phyloP scores from a whole-genome alignment of 192 early-diverging fungal genomes.

The Coemansia sp. region DNA sequence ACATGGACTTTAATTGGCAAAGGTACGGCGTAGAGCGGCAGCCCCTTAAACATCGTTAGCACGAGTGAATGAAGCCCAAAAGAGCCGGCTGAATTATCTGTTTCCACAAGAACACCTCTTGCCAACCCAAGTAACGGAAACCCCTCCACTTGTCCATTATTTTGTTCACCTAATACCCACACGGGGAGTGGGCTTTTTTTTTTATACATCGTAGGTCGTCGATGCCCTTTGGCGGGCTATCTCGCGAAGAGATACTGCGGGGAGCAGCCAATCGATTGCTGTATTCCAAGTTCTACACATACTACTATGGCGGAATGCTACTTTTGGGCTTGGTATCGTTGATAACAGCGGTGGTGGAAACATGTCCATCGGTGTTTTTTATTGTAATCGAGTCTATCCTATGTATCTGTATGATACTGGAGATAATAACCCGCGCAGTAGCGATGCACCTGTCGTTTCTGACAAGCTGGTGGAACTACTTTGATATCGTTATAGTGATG shows the following conservation, averaged over 20 bases:
- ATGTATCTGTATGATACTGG: constrained; percentile 72
- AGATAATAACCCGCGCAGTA: constrained; percentile 62
- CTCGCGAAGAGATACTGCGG: constrained; percentile 53
- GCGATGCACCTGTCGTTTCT: constrained; percentile 58
- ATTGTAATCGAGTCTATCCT: constrained; percentile 68
- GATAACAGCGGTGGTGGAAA: constrained; percentile 41
- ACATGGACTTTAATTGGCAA: constrained; percentile 40
- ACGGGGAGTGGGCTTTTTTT: too few relatives aligned
- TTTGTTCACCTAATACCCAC: too few relatives aligned
- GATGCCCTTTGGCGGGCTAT: constrained; percentile 43
- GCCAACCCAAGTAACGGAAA: too few relatives aligned
- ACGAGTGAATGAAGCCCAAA: too few relatives aligned
- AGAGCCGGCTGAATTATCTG: too few relatives aligned
- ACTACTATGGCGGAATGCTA: constrained; percentile 55
- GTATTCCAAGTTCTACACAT: constrained; percentile 59
- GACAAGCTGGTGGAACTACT: constrained; percentile 67
- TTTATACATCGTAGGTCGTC: constrained; percentile 26
- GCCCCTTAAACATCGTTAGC: too few relatives aligned
- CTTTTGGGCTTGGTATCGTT: constrained; percentile 53
- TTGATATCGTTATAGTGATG: constrained; percentile 66
- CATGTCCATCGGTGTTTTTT: constrained; percentile 63
- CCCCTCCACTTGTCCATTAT: too few relatives aligned
- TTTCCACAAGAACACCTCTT: neutral
- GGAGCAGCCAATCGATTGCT: constrained; percentile 60
- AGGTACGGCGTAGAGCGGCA: constrained; percentile 32